phyloP scores from a whole-genome alignment of 148 eudicot genomes.

The Diospyros kaki region DNA sequence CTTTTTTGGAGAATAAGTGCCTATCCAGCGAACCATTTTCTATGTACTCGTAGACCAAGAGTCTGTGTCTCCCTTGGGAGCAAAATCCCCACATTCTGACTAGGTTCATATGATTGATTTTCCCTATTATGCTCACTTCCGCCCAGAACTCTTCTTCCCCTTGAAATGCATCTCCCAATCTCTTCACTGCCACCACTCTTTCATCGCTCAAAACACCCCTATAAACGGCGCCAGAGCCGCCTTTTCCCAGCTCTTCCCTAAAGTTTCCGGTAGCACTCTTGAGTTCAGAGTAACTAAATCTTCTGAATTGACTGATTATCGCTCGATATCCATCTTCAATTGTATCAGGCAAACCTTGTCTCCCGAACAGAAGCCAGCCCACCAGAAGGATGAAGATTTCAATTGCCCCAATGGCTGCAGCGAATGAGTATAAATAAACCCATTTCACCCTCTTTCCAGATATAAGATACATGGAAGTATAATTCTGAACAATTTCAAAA shows the following conservation, averaged over 20 bases:
- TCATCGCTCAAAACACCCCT: slow-evolving; percentile 45
- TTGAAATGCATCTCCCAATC: slow-evolving; percentile 38
- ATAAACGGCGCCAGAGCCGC: slow-evolving; percentile 54
- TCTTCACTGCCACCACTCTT: slow-evolving; percentile 54
- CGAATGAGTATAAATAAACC: slow-evolving; percentile 49
- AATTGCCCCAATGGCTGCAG: slow-evolving; percentile 30
- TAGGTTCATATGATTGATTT: slow-evolving; percentile 60
- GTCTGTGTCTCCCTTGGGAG: slow-evolving; percentile 38
- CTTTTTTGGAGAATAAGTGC: slow-evolving; percentile 31
- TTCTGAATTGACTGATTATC: slow-evolving; percentile 50
- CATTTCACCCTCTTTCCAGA: slow-evolving; percentile 31
- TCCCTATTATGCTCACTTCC: slow-evolving; percentile 60
- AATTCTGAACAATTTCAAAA: slow-evolving; percentile 2
- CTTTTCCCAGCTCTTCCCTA: slow-evolving; percentile 46
- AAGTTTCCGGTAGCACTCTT: slow-evolving; percentile 41
- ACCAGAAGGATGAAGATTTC: slow-evolving; percentile 28
- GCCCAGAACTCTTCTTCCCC: slow-evolving; percentile 67
- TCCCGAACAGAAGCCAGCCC: slow-evolving; percentile 48
- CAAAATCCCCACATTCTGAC: slow-evolving; percentile 75
- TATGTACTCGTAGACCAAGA: slow-evolving; percentile 51
- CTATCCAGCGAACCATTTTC: slow-evolving; percentile 49
- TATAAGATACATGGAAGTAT: slow-evolving; percentile 19
- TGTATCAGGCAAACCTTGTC: slow-evolving; percentile 30
- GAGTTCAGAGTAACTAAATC: slow-evolving; percentile 49
- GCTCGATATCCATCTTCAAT: slow-evolving; percentile 50